Evolutionary conservation across 2,329 filamentous ascomycete genomes (phyloP).

Genomic region (Fulvia fulva): DNA sequence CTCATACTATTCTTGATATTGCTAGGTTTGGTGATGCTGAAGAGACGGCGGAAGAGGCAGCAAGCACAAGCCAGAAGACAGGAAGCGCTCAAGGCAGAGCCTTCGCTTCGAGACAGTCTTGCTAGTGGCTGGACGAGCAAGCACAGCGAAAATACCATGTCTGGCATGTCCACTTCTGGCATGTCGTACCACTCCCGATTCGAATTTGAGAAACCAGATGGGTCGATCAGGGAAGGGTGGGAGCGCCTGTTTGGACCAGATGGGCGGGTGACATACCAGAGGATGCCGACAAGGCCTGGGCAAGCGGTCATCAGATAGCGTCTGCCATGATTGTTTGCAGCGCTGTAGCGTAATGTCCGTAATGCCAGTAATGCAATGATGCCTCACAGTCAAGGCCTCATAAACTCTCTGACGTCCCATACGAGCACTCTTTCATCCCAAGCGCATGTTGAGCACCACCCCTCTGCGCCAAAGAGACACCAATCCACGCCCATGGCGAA

Average conservation of each 20-base stretch:
- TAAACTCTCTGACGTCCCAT: slow-evolving; percentile 77
- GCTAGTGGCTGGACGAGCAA: slow-evolving; percentile 3
- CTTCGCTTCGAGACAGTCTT: background rate
- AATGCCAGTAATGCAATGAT: background rate
- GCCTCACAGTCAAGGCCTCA: slow-evolving; percentile 39
- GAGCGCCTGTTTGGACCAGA: background rate
- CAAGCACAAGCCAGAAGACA: background rate
- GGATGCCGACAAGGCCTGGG: background rate
- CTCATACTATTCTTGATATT: background rate
- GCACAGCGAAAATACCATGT: background rate
- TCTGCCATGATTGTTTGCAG: slow-evolving; percentile 1
- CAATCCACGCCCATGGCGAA: slow-evolving; percentile 96
- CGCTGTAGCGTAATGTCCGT: slow-evolving; percentile 3
- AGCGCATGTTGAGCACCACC: slow-evolving; percentile 89
- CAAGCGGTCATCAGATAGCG: background rate
- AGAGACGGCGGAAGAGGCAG: background rate
- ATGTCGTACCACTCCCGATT: slow-evolving; percentile 8
- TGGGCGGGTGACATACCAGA: background rate
- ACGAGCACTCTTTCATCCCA: slow-evolving; percentile 92
- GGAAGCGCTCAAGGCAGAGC: background rate
- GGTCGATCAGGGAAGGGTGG: background rate
- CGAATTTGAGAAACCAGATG: slow-evolving; percentile 7
- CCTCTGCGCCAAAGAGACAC: slow-evolving; percentile 92
- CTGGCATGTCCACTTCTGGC: background rate
- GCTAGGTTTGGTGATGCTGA: background rate